Conservation (phyloP, 2,329 filamentous ascomycete genomes). For the Diaporthe capsici region DNA sequence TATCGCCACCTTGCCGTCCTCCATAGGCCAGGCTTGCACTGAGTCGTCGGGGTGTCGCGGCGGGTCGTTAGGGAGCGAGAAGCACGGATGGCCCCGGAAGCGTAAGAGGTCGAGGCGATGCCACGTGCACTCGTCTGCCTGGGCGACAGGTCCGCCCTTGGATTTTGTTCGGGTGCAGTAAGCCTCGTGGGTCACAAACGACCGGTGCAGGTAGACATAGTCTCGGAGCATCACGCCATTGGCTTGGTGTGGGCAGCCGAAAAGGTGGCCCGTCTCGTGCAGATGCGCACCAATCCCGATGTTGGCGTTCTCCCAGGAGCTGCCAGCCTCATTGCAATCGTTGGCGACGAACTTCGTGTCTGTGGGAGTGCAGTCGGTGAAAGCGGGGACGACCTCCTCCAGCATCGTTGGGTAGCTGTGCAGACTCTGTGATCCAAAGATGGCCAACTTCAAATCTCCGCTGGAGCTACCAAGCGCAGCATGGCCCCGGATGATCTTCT, state of each 20-base stretch:
- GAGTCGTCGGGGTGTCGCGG: conserved; percentile 76
- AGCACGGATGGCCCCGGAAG: conserved; percentile 92
- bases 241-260: conserved; percentile 92
- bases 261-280: conserved; percentile 90
- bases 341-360: conserved; percentile 86
- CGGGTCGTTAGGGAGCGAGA: conserved; percentile 84
- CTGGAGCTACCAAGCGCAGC: conserved; percentile 83
- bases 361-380: conserved; percentile 91
- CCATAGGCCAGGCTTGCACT: conserved; percentile 88
- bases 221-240: conserved; percentile 93
- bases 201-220: conserved; percentile 86
- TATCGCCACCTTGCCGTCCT: conserved; percentile 80
- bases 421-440: conserved; percentile 93
- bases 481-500: conserved; percentile 82
- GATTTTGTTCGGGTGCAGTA: conserved; percentile 90
- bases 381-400: conserved; percentile 90
- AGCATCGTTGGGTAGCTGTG: conserved; percentile 92
- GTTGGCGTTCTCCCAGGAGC: conserved; percentile 95
- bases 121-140: conserved; percentile 90
- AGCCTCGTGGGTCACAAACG: conserved; percentile 84
- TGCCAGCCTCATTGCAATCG: conserved; percentile 88
- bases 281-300: conserved; percentile 94
- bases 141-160: conserved; percentile 81
- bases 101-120: conserved; percentile 90
- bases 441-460: conserved; percentile 83